Evolutionary conservation across 768 basidiomycete species (phyloP), one percentile per base, ranked within the genome.

Genomic region (Suillus weaverae): DNA sequence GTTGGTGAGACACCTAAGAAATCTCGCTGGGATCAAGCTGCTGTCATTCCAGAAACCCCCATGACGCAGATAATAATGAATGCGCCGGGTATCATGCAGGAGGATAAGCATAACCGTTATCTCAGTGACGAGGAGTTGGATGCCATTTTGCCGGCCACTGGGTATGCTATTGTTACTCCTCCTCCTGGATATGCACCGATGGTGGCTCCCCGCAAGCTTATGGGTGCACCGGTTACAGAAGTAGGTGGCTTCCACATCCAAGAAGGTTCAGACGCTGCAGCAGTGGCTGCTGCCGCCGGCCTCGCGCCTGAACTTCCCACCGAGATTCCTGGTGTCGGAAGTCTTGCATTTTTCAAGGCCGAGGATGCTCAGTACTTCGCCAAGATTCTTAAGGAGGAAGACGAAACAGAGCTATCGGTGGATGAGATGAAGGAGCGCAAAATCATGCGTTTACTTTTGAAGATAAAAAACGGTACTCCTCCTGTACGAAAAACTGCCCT

Each of bases 391-490:
- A 94, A 92, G 73, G 94, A 97, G 79, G 96, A 97, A 76, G 95
- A 98, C 70, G 97, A 99, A 78, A 92, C 90, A 2, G 88, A 91
- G 74, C 82, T 98, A 55, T 88, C 91, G 0, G 91, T 99, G 9
- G 97, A 99, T 59, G 97, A 99, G 81, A 92, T 99, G 88, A 99
- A 99, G 80, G 97, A 99, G 80, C 89, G 97, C 73, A 99, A 99
- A 78, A 99, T 99, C 71, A 98, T 99, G 96, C 90, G 97, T 32
- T 80, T 99, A 30, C 82, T 99, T 61, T 85, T 99, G 70, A 99
- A 99, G 80, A 99, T 99, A 80, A 99, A 99, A 84, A 99, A 99
- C 74, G 97, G 97, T 57, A 99, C 97, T 3, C 97, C 97, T 33
- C 97, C 97, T 13, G 95, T 98, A 65, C 90, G 97, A 64, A 99